Evolutionary conservation across 805 yeast genomes (phyloP), one percentile per base, ranked within the genome.

Genomic region (Ogataea glucozyma): DNA sequence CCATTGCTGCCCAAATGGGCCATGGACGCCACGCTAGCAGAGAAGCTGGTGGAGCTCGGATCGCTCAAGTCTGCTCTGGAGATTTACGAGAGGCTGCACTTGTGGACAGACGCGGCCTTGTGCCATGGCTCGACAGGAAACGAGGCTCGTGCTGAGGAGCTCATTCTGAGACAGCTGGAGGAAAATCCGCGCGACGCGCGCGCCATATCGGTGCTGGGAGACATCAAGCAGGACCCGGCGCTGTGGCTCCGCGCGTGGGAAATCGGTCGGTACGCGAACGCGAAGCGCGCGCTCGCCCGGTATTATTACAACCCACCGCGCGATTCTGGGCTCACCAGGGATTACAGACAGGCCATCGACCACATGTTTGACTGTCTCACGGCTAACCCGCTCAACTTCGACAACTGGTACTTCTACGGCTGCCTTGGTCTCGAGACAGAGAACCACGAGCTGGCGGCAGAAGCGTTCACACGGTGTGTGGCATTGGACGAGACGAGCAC

Each of bases 341-440:
- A 87, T 49, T 54, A 81, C 13, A 69, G 60, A 6, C 52, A 64
- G 21, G 84, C 89, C 0, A 73, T 88, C 43, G 65, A 64, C 27
- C 88, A 88, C 60, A 75, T 88, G 66, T 76, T 78, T 52, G 95
- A 89, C 27, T 82, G 93, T 11, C 69, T 91, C 46, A 68, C 74
- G 17, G 79, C 80, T 20, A 83, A 83, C 59, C 93, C 97, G 8
- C 68, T 88, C 40, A 78, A 76, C 54, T 80, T 76, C 53, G 87
- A 85, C 14, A 85, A 91, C 26, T 89, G 98, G 96, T 91, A 82
- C 60, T 79, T 89, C 56, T 89, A 90, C 58, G 98, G 98, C 5
- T 88, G 96, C 59, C 70, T 90, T 42, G 96, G 95, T 0, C 69
- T 93, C 38, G 96, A 88, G 58, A 63, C 79, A 11, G 73, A 67